Percentiles rank a stretch among this genome's conserved stretches.
phyloP scores from a whole-genome alignment of 805 yeast genomes.

The Brettanomyces custersianus region DNA sequence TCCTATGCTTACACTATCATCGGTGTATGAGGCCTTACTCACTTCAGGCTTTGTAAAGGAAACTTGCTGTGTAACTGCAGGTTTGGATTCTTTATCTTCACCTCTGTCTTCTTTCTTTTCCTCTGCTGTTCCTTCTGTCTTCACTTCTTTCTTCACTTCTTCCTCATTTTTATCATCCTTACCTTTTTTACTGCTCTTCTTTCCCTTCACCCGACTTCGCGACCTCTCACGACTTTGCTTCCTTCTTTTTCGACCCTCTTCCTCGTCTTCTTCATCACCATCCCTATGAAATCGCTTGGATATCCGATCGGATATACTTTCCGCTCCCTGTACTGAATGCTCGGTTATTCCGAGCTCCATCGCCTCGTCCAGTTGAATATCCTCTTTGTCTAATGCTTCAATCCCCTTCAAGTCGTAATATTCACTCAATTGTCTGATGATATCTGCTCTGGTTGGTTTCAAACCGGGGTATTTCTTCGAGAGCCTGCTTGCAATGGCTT shows the following conservation, averaged over 20 bases:
- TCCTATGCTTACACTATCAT: too few species aligned
- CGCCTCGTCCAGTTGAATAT: slow-evolving; percentile 1
- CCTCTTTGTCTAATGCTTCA: slow-evolving; percentile 14
- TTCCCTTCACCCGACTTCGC: not conserved
- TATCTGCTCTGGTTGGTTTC: slow-evolving; percentile 7
- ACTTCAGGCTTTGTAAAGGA: not conserved
- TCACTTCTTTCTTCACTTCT: not conserved
- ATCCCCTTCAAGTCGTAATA: slow-evolving; percentile 22
- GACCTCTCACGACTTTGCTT: not conserved
- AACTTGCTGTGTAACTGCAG: too few species aligned
- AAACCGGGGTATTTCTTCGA: slow-evolving; percentile 13
- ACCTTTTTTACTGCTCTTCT: slow-evolving; percentile 1
- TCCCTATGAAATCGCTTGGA: not conserved
- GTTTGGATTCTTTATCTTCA: not conserved
- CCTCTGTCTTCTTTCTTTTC: not conserved
- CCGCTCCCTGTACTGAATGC: not conserved
- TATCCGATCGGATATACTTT: slow-evolving; percentile 1
- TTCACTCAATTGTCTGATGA: slow-evolving; percentile 12
- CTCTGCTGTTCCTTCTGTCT: not conserved
- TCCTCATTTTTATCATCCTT: not conserved
- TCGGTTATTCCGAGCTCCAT: not conserved
- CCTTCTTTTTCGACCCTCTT: not conserved
- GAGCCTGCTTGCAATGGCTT: slow-evolving; percentile 11
- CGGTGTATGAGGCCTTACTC: not conserved
- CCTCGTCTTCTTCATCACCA: not conserved